Percentiles rank a stretch among this genome's conserved stretches.
phyloP scores from a whole-genome alignment of 2,329 filamentous ascomycete species.

The Pseudogymnoascus sp. region DNA sequence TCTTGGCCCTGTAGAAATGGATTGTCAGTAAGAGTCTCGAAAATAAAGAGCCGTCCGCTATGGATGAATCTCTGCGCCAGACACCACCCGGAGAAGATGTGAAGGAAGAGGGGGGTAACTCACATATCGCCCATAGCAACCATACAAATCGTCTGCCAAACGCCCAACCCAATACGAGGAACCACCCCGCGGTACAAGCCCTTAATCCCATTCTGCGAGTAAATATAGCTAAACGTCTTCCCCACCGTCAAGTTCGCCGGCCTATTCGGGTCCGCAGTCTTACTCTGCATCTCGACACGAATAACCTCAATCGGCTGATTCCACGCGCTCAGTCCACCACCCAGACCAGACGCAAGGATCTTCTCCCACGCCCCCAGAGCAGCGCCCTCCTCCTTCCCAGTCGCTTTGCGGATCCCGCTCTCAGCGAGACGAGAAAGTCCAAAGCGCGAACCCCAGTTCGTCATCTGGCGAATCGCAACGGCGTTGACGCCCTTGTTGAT shows the following conservation, averaged over 20 bases:
- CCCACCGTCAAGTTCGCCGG: conserved; percentile 98
- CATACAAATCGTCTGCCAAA: conserved; percentile 99
- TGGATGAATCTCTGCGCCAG: neutral
- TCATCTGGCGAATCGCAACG: conserved; percentile 97
- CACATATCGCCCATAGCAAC: conserved; percentile 97
- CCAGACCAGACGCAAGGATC: conserved; percentile 75
- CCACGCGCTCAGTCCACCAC: conserved; percentile 94
- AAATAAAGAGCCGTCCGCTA: neutral
- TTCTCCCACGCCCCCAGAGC: conserved; percentile 78
- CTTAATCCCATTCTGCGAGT: conserved; percentile 75
- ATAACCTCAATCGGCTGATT: conserved; percentile 99
- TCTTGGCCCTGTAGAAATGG: conserved; percentile 50
- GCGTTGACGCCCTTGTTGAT: conserved; percentile 99
- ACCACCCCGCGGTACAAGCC: conserved; percentile 94
- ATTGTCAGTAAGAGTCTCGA: conserved; percentile 14
- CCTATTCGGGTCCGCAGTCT: conserved; percentile 93
- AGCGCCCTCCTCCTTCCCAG: conserved; percentile 69
- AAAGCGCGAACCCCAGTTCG: conserved; percentile 97
- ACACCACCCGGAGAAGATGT: neutral
- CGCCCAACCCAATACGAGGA: conserved; percentile 85
- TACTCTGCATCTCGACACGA: conserved; percentile 99
- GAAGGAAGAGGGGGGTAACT: conserved; percentile 35
- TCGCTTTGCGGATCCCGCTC: conserved; percentile 70
- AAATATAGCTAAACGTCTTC: conserved; percentile 82
- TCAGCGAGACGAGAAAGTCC: conserved; percentile 88